These are phyloP conservation scores for Oryza coarctata DNA, from an alignment of 176 grass and related monocot species.

Conservation along the genomic window DNA sequence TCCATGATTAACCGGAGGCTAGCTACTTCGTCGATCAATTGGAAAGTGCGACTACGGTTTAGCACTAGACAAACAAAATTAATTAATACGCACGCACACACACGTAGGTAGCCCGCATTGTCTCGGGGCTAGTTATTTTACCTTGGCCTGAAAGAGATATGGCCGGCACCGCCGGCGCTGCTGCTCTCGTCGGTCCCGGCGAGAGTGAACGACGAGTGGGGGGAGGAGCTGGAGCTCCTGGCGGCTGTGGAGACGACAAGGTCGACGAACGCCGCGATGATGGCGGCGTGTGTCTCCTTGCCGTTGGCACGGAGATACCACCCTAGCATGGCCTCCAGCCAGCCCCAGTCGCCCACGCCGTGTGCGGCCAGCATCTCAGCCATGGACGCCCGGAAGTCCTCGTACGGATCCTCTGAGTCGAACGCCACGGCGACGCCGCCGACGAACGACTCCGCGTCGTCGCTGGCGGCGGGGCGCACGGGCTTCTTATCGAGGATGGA, in stretches of 20 bases:
- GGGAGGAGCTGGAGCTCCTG: not conserved
- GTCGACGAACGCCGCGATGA: conserved; percentile 72
- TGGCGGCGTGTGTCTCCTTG: conserved; percentile 54
- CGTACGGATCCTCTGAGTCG: conserved; percentile 71
- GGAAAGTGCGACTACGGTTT: not conserved
- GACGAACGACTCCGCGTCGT: not conserved
- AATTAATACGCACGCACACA: not conserved
- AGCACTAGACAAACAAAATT: conserved; percentile 2
- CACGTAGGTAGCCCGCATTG: not conserved
- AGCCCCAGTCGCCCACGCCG: conserved; percentile 65
- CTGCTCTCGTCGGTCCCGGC: conserved; percentile 27
- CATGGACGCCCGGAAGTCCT: conserved; percentile 77
- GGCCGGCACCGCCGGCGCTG: conserved; percentile 8
- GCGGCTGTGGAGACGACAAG: conserved; percentile 40
- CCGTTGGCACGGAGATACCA: conserved; percentile 73
- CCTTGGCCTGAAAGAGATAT: conserved; percentile 23
- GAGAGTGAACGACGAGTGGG: conserved; percentile 42
- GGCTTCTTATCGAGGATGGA: conserved; percentile 59
- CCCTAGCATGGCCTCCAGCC: conserved; percentile 77
- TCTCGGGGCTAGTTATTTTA: not conserved
- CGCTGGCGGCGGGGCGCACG: no score
- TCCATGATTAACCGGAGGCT: not conserved
- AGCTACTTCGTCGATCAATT: not conserved
- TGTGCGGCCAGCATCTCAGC: conserved; percentile 67
- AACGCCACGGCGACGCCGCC: conserved; percentile 54